Evolutionary conservation across 192 early-diverging fungal genomes (phyloP).

Genomic region (Coemansia sp.): DNA sequence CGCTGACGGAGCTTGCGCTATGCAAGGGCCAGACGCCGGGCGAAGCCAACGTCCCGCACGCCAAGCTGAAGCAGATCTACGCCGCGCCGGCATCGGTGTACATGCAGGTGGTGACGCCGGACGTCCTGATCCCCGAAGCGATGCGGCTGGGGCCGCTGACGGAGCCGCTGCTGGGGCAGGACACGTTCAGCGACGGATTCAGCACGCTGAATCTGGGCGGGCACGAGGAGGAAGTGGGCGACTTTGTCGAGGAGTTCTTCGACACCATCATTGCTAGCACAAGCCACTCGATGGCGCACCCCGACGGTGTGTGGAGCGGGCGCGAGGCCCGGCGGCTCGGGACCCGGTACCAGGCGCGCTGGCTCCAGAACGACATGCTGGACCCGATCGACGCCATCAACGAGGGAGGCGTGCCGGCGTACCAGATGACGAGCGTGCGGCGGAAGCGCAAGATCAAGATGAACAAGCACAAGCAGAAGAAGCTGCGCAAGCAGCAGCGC

Average conservation of each 20-base stretch:
- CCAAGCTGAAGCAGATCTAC: constrained; percentile 39
- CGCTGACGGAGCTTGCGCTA: constrained; percentile 32
- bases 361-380: constrained; percentile 22
- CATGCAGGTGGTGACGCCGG: constrained; percentile 35
- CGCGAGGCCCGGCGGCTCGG: constrained; percentile 12
- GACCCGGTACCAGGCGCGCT: constrained; percentile 17
- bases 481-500: constrained; percentile 74
- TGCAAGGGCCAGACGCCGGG: constrained; percentile 20
- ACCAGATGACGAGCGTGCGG: constrained; percentile 72
- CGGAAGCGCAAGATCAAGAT: constrained; percentile 88
- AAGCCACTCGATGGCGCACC: neutral
- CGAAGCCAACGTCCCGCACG: constrained; percentile 34
- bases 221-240: constrained; percentile 16
- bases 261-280: constrained; percentile 28
- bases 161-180: constrained; percentile 35
- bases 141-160: constrained; percentile 49
- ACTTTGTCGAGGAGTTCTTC: constrained; percentile 53
- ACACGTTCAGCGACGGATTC: constrained; percentile 34
- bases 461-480: constrained; percentile 97
- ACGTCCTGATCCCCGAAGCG: constrained; percentile 49
- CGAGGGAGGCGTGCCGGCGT: constrained; percentile 3
- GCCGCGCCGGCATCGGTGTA: constrained; percentile 47
- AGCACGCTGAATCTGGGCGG: constrained; percentile 15
- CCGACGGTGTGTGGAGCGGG: constrained; percentile 19
- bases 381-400: constrained; percentile 31